Evolutionary conservation across 2,329 filamentous ascomycete species (phyloP).

Genomic region (Botrytis paeoniae): DNA sequence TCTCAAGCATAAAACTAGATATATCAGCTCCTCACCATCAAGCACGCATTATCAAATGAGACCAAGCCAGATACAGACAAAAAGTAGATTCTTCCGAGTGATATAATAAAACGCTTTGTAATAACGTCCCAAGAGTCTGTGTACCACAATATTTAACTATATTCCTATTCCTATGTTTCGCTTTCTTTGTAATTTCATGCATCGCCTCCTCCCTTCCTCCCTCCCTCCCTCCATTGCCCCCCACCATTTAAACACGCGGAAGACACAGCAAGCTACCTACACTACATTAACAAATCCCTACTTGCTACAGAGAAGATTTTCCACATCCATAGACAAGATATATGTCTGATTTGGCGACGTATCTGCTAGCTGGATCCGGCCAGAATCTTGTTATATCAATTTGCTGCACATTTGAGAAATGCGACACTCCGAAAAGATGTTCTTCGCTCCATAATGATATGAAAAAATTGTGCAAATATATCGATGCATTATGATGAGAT

Average conservation of each 20-base stretch:
- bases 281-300: not conserved
- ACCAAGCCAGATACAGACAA: not conserved
- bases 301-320: slow-evolving; percentile 7
- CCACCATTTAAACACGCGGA: not conserved
- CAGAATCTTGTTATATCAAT: not conserved
- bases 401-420: slow-evolving; percentile 8
- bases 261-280: slow-evolving; percentile 1
- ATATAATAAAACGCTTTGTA: not conserved
- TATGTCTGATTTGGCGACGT: not conserved
- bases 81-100: not conserved
- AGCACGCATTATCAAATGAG: not conserved
- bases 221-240: not conserved
- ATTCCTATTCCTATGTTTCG: slow-evolving; percentile 11
- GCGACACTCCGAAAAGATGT: slow-evolving; percentile 10
- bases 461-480: slow-evolving; percentile 10
- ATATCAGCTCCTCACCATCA: not conserved
- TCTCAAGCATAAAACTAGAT: not conserved
- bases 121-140: not conserved
- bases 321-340: not conserved
- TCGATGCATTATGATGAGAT: not conserved
- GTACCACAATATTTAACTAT: slow-evolving; percentile 5
- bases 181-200: not conserved
- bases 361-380: not conserved
- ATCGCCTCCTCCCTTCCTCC: not conserved
- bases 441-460: slow-evolving; percentile 8